Evolutionary conservation across 352 stramenopile genomes (phyloP), one percentile per base, ranked within the genome.

Genomic region (Aphanomyces cochlioides): DNA sequence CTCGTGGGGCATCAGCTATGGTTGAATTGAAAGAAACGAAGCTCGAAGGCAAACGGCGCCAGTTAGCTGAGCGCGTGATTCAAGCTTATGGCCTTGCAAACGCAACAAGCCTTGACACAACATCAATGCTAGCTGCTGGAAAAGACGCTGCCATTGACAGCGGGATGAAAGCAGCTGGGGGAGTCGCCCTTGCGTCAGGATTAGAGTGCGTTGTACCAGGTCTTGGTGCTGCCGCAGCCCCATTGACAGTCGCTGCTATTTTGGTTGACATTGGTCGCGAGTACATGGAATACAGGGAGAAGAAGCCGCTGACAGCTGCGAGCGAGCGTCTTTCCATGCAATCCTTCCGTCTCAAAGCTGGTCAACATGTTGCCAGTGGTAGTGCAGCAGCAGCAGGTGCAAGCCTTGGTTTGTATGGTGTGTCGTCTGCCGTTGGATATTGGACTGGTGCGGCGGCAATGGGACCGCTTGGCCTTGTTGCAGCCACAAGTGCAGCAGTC

Each of bases 211-310:
- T 86, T 36, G 85, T 82, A 15, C 82, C 80, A 17, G 65, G 56
- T 6, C 67, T 92, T 19, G 79, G 83, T 64, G 82, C 81, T 65
- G 81, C 82, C 19, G 87, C 86, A 7, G 87, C 87, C 7, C 87
- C 87, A 1, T 74, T 93, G 13, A 84, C 87, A 7, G 85, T 95
- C 48, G 87, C 87, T 5, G 92, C 87, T 37, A 95, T 95, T 56
- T 76, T 95, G 3, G 85, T 95, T 15, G 87, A 95, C 71, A 84
- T 95, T 40, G 85, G 87, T 13, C 92, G 92, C 48, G 87, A 95
- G 64, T 95, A 92, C 64, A 89, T 89, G 58, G 77, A 92, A 17
- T 95, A 91, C 74, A 84, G 87, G 45, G 80, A 88, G 54, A 85
- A 85, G 38, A 76, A 92, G 48, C 45, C 50, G 5, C 75, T 90